Evolutionary conservation across 2,329 filamentous ascomycete species (phyloP).

Genomic region (Raffaelea ambrosiae): DNA sequence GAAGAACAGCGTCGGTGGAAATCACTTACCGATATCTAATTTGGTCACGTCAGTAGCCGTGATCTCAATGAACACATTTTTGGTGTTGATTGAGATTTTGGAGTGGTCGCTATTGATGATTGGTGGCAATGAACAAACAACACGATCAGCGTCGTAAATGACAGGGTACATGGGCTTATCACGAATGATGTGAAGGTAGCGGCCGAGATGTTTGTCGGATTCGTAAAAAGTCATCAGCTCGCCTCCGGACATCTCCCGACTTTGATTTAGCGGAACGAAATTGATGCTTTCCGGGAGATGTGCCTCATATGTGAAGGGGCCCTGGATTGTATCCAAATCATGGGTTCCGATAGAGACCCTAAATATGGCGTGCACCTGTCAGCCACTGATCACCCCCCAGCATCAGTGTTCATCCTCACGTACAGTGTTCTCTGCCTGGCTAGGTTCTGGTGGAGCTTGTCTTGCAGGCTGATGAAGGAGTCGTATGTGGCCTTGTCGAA

Average conservation of each 20-base stretch:
- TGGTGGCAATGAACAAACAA: conserved; percentile 86
- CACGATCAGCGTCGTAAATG: conserved; percentile 81
- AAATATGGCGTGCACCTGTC: too few species aligned
- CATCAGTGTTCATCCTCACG: too few species aligned
- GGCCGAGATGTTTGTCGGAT: conserved; percentile 84
- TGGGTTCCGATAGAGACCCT: conserved; percentile 92
- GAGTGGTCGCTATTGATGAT: conserved; percentile 98
- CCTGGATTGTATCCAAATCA: conserved; percentile 86
- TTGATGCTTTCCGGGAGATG: conserved; percentile 84
- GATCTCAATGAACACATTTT: conserved; percentile 90
- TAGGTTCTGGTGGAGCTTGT: conserved; percentile 95
- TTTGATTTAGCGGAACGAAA: conserved; percentile 87
- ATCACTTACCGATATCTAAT: conserved; percentile 61
- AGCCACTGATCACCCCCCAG: not conserved
- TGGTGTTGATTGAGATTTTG: conserved; percentile 87
- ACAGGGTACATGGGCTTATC: conserved; percentile 93
- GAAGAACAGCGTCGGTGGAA: not conserved
- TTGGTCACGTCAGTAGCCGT: conserved; percentile 95
- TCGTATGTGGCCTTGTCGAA: conserved; percentile 90
- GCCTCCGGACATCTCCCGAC: conserved; percentile 74
- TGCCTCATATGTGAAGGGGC: conserved; percentile 95
- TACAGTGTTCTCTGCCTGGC: conserved; percentile 78
- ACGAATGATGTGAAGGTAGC: conserved; percentile 77
- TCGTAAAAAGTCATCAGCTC: conserved; percentile 94
- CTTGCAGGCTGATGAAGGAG: conserved; percentile 95